Evolutionary conservation across 2,329 filamentous ascomycete species (phyloP).

Genomic region (Botryotinia globosa): DNA sequence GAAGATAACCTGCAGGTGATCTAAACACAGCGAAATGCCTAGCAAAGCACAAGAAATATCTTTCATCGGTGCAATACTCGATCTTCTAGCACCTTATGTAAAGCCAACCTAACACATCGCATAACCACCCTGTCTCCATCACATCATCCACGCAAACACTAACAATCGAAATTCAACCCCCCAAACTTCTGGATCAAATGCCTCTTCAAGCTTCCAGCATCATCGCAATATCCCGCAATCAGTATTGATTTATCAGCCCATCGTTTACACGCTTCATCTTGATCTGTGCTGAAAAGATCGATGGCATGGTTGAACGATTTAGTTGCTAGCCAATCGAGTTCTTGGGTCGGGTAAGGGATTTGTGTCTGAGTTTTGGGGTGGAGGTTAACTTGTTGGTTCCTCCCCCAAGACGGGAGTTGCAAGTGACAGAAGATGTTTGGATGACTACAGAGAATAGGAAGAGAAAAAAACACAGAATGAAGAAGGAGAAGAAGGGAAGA

Average conservation of each 20-base stretch:
- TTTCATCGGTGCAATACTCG: not conserved
- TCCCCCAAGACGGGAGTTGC: rapidly evolving
- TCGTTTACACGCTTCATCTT: conserved; percentile 53
- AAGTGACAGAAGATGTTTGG: not conserved
- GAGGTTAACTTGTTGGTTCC: not conserved
- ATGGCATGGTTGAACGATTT: conserved; percentile 68
- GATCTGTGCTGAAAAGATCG: conserved; percentile 57
- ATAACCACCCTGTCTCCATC: not conserved
- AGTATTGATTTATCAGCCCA: conserved; percentile 39
- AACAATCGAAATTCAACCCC: not conserved
- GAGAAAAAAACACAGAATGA: too few species aligned
- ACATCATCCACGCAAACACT: not conserved
- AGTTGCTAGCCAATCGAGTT: conserved; percentile 74
- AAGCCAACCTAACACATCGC: not conserved
- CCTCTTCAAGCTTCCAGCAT: conserved; percentile 34
- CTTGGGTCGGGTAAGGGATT: conserved; percentile 58
- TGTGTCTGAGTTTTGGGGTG: conserved; percentile 36
- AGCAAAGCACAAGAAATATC: not conserved
- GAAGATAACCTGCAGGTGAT: too few species aligned
- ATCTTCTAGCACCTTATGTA: not conserved
- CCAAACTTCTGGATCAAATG: conserved; percentile 5
- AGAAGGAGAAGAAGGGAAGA: conserved; percentile 5
- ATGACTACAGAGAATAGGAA: rapidly evolving
- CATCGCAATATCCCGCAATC: conserved; percentile 35
- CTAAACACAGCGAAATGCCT: not conserved